phyloP scores from a whole-genome alignment of 208 protist species.

The Leishmania gerbilli region DNA sequence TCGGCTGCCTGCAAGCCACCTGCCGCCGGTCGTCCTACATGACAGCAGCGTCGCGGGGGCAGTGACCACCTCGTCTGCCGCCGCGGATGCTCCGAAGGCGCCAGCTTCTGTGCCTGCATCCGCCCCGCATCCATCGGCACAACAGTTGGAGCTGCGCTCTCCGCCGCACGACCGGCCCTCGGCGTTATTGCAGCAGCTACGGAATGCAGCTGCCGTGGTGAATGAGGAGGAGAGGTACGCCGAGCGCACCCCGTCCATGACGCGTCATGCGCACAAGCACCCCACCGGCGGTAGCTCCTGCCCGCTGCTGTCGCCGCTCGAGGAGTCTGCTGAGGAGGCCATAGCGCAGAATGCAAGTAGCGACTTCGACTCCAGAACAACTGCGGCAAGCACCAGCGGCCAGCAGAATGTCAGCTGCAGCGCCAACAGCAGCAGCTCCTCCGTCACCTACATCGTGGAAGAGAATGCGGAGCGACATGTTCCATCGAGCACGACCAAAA shows the following conservation, averaged over 20 bases:
- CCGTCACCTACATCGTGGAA: neutral
- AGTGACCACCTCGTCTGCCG: neutral
- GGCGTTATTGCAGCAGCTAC: neutral
- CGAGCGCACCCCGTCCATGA: neutral
- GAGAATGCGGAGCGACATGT: neutral
- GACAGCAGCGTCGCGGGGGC: neutral
- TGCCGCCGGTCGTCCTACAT: neutral
- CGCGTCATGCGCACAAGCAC: neutral
- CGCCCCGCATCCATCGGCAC: neutral
- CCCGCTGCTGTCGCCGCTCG: neutral
- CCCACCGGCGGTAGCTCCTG: neutral
- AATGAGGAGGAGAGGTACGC: neutral
- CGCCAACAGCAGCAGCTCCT: slow-evolving; percentile 1
- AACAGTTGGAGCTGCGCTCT: neutral
- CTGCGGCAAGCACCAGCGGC: neutral
- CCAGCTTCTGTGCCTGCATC: neutral
- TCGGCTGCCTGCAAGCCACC: neutral
- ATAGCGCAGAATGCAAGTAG: neutral
- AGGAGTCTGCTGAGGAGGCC: neutral
- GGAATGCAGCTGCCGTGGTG: neutral
- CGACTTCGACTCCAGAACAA: neutral
- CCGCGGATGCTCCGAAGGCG: neutral
- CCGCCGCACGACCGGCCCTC: neutral
- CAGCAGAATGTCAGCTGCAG: neutral
- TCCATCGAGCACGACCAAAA: neutral